Conservation (phyloP, 2,329 filamentous ascomycete species). For the Graphium sp. region DNA sequence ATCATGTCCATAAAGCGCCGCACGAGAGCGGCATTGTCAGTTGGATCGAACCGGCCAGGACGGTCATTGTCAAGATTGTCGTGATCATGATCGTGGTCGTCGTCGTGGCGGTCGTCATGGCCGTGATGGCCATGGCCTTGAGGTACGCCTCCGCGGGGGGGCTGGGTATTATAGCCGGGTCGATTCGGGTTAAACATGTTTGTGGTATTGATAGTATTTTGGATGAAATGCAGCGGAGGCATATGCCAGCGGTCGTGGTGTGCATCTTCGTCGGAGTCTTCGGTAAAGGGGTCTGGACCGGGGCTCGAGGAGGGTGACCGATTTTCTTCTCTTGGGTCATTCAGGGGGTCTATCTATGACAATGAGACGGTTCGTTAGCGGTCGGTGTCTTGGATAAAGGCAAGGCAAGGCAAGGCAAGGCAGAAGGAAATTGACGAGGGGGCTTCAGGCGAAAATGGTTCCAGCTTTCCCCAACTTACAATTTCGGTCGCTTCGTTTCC, state of each 20-base stretch:
- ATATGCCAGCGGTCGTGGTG: conserved; percentile 38
- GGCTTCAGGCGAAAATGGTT: not conserved
- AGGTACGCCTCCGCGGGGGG: too few relatives aligned
- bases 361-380: conserved; percentile 9
- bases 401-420: not conserved
- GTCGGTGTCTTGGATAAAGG: not conserved
- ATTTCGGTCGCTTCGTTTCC: conserved; percentile 70
- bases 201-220: too few relatives aligned
- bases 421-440: not conserved
- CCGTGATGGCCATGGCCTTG: too few relatives aligned
- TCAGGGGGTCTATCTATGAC: conserved; percentile 32
- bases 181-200: too few relatives aligned
- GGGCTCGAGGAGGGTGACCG: conserved; percentile 13
- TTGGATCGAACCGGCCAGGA: conserved; percentile 3
- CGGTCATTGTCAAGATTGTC: not conserved
- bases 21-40: conserved; percentile 1
- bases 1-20: conserved; percentile 4
- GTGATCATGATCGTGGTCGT: conserved; percentile 3
- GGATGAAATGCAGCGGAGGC: too few relatives aligned
- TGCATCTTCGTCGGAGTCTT: conserved; percentile 40
- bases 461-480: too few relatives aligned
- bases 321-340: conserved; percentile 40
- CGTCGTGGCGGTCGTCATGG: conserved; percentile 5
- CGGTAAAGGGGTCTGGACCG: conserved; percentile 11
- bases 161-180: too few relatives aligned